phyloP scores from a whole-genome alignment of 495 filamentous ascomycete genomes.

The Trichoderma virens region DNA sequence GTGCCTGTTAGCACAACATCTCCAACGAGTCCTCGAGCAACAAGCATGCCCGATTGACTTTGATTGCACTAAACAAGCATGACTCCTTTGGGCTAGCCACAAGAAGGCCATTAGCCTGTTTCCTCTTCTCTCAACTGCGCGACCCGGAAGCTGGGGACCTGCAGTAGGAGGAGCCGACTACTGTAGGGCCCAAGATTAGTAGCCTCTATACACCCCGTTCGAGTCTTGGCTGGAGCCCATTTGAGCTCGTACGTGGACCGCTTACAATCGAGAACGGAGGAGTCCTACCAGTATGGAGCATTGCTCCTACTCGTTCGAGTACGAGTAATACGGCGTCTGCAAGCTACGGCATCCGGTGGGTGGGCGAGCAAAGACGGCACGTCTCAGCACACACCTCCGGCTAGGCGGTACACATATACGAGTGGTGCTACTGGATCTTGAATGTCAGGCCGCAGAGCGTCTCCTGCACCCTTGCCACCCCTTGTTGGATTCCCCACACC shows the following conservation, averaged over 20 bases:
- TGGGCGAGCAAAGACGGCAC: not conserved
- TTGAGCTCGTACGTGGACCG: not conserved
- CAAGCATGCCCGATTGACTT: not conserved
- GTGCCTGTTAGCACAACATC: too few relatives aligned
- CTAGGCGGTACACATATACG: not conserved
- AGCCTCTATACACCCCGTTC: not conserved
- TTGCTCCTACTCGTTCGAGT: not conserved
- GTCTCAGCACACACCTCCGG: not conserved
- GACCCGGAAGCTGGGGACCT: conserved; percentile 3
- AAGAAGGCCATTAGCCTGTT: not conserved
- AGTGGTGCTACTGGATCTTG: conserved; percentile 3
- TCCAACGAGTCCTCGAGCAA: not conserved
- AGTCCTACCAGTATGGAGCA: not conserved
- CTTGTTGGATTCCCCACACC: not conserved
- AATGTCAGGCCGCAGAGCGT: not conserved
- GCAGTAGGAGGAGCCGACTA: conserved; percentile 5
- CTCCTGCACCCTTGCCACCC: not conserved
- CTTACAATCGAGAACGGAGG: not conserved
- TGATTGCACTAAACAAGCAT: not conserved
- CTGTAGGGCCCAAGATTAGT: not conserved
- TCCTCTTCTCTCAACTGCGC: not conserved
- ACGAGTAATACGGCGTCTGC: not conserved
- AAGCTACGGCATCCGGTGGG: not conserved
- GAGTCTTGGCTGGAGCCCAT: not conserved
- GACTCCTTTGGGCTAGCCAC: not conserved